A percentile compares a stretch with the other conserved stretches of the same genome.
phyloP scores from a whole-genome alignment of 2,329 filamentous ascomycete genomes.

The Aspergillus latus region DNA sequence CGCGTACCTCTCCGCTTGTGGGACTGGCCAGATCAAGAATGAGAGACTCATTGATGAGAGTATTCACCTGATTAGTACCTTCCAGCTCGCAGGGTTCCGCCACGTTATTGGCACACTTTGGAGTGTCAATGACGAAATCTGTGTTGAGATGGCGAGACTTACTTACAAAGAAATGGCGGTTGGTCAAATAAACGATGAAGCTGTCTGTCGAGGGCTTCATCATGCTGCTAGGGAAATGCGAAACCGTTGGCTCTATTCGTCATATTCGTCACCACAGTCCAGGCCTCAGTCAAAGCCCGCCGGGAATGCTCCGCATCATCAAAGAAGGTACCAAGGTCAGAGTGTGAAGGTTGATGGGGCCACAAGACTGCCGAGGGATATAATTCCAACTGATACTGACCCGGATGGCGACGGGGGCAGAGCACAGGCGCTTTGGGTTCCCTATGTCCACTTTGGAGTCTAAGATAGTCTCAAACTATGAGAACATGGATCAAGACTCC shows the following conservation, averaged over 20 bases:
- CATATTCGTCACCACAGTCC: no score
- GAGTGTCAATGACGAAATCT: slow-evolving; percentile 35
- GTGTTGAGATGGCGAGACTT: slow-evolving; percentile 12
- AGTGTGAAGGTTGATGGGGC: no score
- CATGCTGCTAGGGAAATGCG: neutral
- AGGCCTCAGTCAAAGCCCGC: no score
- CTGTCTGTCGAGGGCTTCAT: slow-evolving; percentile 11
- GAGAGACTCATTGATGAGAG: slow-evolving; percentile 36
- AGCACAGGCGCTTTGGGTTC: no score
- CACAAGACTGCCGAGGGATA: no score
- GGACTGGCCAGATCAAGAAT: slow-evolving; percentile 28
- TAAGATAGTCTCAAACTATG: no score
- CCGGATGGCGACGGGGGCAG: no score
- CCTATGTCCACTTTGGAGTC: no score
- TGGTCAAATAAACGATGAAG: slow-evolving; percentile 2
- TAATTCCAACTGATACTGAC: no score
- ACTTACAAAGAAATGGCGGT: neutral
- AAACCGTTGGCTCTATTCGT: neutral
- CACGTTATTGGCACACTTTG: slow-evolving; percentile 47
- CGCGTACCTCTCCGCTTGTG: slow-evolving; percentile 43
- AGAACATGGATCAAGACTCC: no score
- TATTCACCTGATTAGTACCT: slow-evolving; percentile 41
- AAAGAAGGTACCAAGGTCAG: no score
- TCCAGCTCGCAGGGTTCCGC: slow-evolving; percentile 42
- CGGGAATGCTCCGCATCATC: no score